A percentile compares a stretch with the other conserved stretches of the same genome.
phyloP scores from a whole-genome alignment of 192 early-diverging fungal species.

The Backusella mclennaniae region DNA sequence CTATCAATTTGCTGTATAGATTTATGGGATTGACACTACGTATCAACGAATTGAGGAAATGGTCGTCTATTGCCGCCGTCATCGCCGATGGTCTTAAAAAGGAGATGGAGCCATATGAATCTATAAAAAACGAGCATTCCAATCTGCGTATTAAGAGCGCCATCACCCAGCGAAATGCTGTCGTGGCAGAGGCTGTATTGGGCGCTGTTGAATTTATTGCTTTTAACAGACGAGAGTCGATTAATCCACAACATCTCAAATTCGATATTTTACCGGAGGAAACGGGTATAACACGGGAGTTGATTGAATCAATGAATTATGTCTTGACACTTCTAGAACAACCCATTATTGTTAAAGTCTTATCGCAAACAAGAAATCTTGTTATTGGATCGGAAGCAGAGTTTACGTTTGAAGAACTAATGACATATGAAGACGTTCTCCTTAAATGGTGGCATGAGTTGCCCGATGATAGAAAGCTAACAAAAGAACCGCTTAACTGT shows the following conservation, averaged over 20 bases:
- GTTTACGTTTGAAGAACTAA: slow-evolving; percentile 2
- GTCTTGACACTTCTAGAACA: not conserved
- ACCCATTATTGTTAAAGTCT: not conserved
- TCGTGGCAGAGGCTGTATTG: not conserved
- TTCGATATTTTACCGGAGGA: slow-evolving; percentile 6
- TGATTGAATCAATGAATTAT: not conserved
- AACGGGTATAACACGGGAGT: not conserved
- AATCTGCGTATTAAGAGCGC: not conserved
- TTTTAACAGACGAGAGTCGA: not conserved
- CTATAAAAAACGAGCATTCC: not conserved
- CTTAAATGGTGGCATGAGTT: slow-evolving; percentile 5
- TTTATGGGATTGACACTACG: slow-evolving; percentile 1
- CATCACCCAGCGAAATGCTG: not conserved
- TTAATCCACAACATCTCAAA: not conserved
- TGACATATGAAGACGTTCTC: not conserved
- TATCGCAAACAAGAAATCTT: not conserved
- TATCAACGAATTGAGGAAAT: not conserved
- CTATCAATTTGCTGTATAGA: not conserved
- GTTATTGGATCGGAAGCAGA: not conserved
- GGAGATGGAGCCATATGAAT: not conserved
- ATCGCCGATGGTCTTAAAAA: not conserved
- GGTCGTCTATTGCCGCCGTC: not conserved
- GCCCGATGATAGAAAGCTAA: not conserved
- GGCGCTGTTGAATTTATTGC: not conserved
- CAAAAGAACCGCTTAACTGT: not conserved